These are phyloP conservation scores for Salvia rosmarinus DNA, from an alignment of 257 asterid species.

Conservation along the genomic window DNA sequence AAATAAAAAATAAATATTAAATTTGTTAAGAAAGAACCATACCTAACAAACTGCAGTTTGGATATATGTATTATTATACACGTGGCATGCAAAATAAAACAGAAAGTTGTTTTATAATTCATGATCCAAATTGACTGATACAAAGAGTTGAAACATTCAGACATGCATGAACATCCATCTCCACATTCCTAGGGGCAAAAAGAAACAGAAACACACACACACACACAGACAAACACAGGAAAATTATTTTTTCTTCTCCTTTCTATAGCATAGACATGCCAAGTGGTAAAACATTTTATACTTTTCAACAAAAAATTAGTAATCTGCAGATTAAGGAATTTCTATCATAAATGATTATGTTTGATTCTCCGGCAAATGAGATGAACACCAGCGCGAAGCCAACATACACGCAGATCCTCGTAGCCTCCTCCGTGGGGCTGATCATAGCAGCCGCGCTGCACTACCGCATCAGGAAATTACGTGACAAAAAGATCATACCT, in stretches of 20 bases:
- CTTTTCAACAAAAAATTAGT: no score
- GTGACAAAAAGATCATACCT: slow-evolving; percentile 64
- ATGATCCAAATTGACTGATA: neutral
- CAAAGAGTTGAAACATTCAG: slow-evolving; percentile 24
- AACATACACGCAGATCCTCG: slow-evolving; percentile 57
- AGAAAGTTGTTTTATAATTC: neutral
- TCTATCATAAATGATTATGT: neutral
- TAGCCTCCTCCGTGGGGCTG: slow-evolving; percentile 77
- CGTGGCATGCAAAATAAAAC: neutral
- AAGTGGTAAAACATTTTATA: slow-evolving; percentile 31
- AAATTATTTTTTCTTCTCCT: slow-evolving; percentile 26
- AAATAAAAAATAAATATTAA: no score
- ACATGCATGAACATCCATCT: slow-evolving; percentile 30
- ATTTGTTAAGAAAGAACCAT: no score
- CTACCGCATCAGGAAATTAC: slow-evolving; percentile 55
- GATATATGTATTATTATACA: neutral
- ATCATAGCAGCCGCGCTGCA: slow-evolving; percentile 69
- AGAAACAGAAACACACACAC: slow-evolving; percentile 1
- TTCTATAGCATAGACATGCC: slow-evolving; percentile 39
- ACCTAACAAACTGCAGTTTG: no score
- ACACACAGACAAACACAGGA: slow-evolving; percentile 22
- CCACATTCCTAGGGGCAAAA: neutral
- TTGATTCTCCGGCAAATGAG: slow-evolving; percentile 36
- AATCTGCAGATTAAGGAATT: no score
- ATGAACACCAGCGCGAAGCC: slow-evolving; percentile 38